Evolutionary conservation across 257 asterid species (phyloP).

Genomic region (Rehmannia glutinosa): DNA sequence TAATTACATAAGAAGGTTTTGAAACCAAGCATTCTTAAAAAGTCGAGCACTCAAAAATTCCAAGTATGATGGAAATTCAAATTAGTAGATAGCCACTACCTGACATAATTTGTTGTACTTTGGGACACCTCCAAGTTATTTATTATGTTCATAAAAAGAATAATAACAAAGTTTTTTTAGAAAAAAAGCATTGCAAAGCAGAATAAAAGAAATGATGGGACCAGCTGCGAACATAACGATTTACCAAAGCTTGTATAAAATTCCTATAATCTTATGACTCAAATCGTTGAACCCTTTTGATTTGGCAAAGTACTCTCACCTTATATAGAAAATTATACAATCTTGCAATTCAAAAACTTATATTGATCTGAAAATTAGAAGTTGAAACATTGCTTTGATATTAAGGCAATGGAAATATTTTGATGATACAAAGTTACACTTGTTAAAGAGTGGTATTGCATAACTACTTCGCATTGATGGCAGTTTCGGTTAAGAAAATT

Average conservation of each 20-base stretch:
- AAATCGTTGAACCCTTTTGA: not conserved
- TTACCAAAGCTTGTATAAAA: not conserved
- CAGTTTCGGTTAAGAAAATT: not conserved
- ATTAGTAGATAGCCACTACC: not conserved
- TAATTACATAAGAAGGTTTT: not conserved
- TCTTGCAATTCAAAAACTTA: not conserved
- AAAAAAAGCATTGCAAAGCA: not conserved
- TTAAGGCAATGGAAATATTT: not conserved
- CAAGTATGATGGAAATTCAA: not conserved
- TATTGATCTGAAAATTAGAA: not conserved
- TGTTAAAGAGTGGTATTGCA: not conserved
- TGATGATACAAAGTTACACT: not conserved
- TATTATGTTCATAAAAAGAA: not conserved
- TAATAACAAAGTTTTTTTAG: too few species aligned
- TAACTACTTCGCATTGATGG: not conserved
- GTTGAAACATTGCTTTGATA: not conserved
- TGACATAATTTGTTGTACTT: not conserved
- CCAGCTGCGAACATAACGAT: not conserved
- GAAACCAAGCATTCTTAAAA: not conserved
- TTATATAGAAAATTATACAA: not conserved
- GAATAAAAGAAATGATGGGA: not conserved
- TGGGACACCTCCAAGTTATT: not conserved
- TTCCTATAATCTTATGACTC: not conserved
- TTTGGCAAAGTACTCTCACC: not conserved
- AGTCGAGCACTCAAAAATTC: not conserved